Evolutionary conservation across 1,139 yeast species (phyloP).

Genomic region (Diutina neorugosa): DNA sequence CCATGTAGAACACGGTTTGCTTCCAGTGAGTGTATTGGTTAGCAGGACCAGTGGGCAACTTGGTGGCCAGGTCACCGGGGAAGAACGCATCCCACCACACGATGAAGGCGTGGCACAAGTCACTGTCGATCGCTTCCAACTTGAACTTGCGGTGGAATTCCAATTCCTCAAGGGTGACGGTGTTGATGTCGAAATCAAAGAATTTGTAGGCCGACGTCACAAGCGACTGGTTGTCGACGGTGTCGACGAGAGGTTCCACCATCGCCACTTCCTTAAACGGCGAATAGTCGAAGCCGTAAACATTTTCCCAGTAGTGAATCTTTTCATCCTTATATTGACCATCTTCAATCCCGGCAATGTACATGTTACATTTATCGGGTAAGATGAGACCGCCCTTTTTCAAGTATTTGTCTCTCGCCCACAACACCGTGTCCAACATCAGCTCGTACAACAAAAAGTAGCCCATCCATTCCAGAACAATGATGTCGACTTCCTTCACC

Average conservation of each 20-base stretch:
- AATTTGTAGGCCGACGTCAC: slow-evolving; percentile 65
- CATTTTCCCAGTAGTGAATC: slow-evolving; percentile 92
- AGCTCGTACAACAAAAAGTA: slow-evolving; percentile 91
- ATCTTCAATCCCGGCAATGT: slow-evolving; percentile 90
- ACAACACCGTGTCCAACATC: slow-evolving; percentile 92
- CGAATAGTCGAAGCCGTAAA: slow-evolving; percentile 90
- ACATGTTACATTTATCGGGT: slow-evolving; percentile 91
- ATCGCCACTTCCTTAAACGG: slow-evolving; percentile 62
- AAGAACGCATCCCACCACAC: slow-evolving; percentile 95
- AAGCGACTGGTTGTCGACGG: slow-evolving; percentile 67
- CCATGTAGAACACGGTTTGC: slow-evolving; percentile 88
- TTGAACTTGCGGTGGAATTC: slow-evolving; percentile 60
- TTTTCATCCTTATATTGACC: slow-evolving; percentile 89
- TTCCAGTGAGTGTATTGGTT: slow-evolving; percentile 89
- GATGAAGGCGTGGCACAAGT: slow-evolving; percentile 76
- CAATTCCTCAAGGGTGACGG: slow-evolving; percentile 72
- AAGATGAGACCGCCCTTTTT: slow-evolving; percentile 81
- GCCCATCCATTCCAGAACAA: slow-evolving; percentile 99
- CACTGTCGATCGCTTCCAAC: slow-evolving; percentile 65
- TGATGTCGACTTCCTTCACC: slow-evolving; percentile 71
- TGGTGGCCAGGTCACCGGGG: slow-evolving; percentile 49
- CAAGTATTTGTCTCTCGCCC: slow-evolving; percentile 87
- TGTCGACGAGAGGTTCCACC: slow-evolving; percentile 91
- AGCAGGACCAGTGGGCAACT: slow-evolving; percentile 75
- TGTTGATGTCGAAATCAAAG: slow-evolving; percentile 79